Conservation (phyloP, 1,284 basidiomycete genomes). For the Rhodotorula sp. region DNA sequence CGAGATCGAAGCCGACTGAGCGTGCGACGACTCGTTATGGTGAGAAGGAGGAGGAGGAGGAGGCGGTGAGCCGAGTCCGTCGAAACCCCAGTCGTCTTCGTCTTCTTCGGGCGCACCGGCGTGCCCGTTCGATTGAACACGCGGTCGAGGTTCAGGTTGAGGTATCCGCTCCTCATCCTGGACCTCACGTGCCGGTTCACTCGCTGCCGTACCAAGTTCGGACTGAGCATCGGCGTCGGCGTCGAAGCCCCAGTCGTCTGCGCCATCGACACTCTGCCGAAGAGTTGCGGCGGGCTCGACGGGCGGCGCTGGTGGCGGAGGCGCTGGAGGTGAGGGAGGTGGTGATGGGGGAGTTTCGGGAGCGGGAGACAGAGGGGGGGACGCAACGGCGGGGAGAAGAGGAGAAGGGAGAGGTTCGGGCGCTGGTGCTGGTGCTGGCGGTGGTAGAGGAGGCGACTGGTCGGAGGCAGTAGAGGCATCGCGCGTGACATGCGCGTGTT, state of each 20-base stretch:
- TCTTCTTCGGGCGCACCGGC: not conserved
- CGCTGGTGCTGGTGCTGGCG: not conserved
- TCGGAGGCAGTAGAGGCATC: not conserved
- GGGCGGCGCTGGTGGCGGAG: not conserved
- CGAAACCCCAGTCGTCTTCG: conserved; percentile 10
- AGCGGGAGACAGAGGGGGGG: no score
- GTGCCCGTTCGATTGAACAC: not conserved
- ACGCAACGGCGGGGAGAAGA: no score
- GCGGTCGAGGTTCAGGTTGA: not conserved
- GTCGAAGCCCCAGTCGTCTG: conserved; percentile 9
- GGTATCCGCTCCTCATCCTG: not conserved
- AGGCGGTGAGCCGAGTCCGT: not conserved
- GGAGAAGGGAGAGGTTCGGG: not conserved
- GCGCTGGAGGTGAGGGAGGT: not conserved
- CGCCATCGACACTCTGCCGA: not conserved
- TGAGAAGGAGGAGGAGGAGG: not conserved
- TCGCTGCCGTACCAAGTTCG: not conserved
- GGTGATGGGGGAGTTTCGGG: not conserved
- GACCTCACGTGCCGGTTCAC: not conserved
- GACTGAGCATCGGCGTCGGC: not conserved
- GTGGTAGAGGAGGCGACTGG: no score
- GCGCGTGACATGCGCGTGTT: not conserved
- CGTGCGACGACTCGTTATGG: not conserved
- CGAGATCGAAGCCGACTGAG: not conserved
- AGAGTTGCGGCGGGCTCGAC: not conserved